Base-by-base conservation (phyloP, 176 grass and related monocot genomes). In the Oryza meyeriana region DNA sequence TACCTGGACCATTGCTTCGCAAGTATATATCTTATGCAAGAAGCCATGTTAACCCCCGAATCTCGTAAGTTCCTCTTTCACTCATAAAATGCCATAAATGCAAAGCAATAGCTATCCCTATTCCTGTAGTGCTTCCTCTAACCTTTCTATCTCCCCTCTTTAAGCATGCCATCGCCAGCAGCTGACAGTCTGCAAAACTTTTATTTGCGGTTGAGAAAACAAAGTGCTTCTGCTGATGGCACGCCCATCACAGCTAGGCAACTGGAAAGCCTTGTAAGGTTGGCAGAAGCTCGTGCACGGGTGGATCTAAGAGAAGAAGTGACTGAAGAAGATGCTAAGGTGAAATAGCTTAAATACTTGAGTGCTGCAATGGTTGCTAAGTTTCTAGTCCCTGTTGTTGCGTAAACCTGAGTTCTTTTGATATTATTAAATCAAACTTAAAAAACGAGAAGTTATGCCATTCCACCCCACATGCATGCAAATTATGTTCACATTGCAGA, bases 241-340 rank as follows among this genome's bases (percentile, higher is more conserved):
- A 98, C 92, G 12, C 95, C 95, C 65, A 98, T 98, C 82, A 98
- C 95, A 25, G 88, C 95, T 25, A 91, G 95, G 55, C 95, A 98
- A 57, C 71, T 95, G 55, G 95, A 98, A 84, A 98, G 92, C 84
- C 89, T 98, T 32, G 92, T 95, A 28, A 93, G 95, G 71, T 91
- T 98, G 73, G 95, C 92, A 69, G 95, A 95, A 87, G 95, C 95
- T 72, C 92, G 92, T 66, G 95, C 95, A 68, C 87, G 95, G 26
- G 87, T 98, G 44, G 95, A 95, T 90, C 86, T 98, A 67, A 89
- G 95, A 86, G 88, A 89, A 48, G 92, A 91, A 98, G 85, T 98
- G 57, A 95, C 92, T 24, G 34, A 22, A 82, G 47, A 93, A 79
- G 95, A 98, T 82, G 95, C 95, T 17, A 17, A 89, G 44, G 95